Percentiles rank a stretch among this genome's conserved stretches.
Conservation (phyloP, 176 grass and related monocot species). For the Bothriochloa decipiens region DNA sequence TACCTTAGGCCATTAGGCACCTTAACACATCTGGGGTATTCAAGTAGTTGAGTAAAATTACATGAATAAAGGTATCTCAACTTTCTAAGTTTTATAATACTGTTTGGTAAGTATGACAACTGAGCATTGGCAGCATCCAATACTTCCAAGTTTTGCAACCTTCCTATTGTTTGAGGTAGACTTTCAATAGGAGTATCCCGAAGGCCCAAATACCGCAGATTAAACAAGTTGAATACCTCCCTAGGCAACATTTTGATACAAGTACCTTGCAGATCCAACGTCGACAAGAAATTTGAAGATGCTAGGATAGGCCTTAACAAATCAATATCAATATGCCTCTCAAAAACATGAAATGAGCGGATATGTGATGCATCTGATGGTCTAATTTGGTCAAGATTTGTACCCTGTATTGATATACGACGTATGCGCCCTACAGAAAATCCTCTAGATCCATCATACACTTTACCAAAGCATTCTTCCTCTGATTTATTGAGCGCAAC, state of each 20-base stretch:
- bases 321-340: neutral
- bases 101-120: neutral
- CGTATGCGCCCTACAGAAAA: neutral
- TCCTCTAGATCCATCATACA: neutral
- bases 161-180: neutral
- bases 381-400: neutral
- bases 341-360: neutral
- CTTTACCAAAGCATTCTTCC: slow-evolving; percentile 25
- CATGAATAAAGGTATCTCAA: neutral
- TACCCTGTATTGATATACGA: neutral
- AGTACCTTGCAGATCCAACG: neutral
- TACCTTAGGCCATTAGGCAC: neutral
- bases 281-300: neutral
- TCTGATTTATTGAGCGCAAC: neutral
- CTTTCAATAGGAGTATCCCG: neutral
- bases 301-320: neutral
- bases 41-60: accelerated
- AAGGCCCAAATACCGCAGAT: neutral
- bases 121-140: neutral
- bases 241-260: neutral
- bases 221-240: neutral
- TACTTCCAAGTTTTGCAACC: neutral
- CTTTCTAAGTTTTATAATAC: neutral
- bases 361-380: neutral
- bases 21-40: neutral